These are phyloP conservation scores for Euclidium syriacum DNA, from an alignment of 345 rosid genomes.

Conservation along the genomic window DNA sequence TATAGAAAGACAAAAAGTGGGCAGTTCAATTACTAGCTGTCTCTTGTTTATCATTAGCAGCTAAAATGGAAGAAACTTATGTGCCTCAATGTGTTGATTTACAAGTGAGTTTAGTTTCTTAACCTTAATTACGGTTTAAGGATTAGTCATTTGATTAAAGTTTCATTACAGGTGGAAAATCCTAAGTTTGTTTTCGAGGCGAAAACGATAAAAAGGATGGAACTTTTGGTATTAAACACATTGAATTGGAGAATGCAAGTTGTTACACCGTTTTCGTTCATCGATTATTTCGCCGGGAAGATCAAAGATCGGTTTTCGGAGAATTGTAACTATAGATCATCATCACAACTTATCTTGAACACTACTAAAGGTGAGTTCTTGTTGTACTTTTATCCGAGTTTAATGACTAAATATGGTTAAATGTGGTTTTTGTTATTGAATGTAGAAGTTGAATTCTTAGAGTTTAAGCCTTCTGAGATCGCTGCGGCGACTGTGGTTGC, in stretches of 20 bases:
- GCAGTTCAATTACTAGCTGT: conserved; percentile 48
- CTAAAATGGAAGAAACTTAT: conserved; percentile 57
- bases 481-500: conserved; percentile 54
- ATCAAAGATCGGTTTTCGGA: conserved; percentile 27
- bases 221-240: conserved; percentile 43
- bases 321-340: conserved; percentile 33
- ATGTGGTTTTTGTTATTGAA: conserved; percentile 33
- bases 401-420: not conserved
- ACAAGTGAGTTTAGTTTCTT: too few species aligned
- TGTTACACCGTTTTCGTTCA: conserved; percentile 43
- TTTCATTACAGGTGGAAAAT: conserved; percentile 42
- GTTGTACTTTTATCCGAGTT: not conserved
- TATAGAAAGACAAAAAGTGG: conserved; percentile 49
- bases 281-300: conserved; percentile 38
- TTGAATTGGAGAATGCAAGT: conserved; percentile 59
- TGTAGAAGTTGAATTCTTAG: conserved; percentile 64
- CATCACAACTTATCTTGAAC: conserved; percentile 41
- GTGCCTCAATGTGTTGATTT: conserved; percentile 47
- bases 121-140: too few species aligned
- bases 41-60: conserved; percentile 62
- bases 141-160: too few species aligned
- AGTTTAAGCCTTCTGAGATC: conserved; percentile 59
- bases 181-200: conserved; percentile 45
- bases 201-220: conserved; percentile 54
- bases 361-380: conserved; percentile 39